Conservation (phyloP, 2,329 filamentous ascomycete genomes). For the Diplocarpon rosae region DNA sequence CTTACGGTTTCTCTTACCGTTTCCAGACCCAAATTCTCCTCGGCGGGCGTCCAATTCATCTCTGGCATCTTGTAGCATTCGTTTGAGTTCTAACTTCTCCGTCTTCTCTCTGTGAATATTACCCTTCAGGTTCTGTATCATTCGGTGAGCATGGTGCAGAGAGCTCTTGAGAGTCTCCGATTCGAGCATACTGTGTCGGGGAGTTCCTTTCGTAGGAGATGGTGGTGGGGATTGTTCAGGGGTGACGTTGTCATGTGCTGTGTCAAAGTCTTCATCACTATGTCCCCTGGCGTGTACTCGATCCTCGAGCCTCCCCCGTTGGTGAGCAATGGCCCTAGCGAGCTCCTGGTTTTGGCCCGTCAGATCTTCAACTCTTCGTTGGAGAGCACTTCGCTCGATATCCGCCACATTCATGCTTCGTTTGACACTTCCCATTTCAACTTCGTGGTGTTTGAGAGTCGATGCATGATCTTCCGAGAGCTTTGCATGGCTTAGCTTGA, state of each 20-base stretch:
- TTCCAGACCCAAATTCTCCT: conserved; percentile 33
- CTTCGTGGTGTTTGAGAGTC: conserved; percentile 72
- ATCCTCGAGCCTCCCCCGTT: conserved; percentile 56
- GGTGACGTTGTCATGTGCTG: conserved; percentile 57
- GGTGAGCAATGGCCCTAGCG: conserved; percentile 68
- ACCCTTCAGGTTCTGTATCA: conserved; percentile 90
- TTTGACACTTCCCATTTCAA: conserved; percentile 75
- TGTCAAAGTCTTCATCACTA: conserved; percentile 53
- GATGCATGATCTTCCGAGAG: conserved; percentile 70
- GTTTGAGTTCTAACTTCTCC: conserved; percentile 90
- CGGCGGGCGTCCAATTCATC: conserved; percentile 74
- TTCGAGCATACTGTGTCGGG: conserved; percentile 84
- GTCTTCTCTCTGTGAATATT: conserved; percentile 97
- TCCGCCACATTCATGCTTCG: conserved; percentile 71
- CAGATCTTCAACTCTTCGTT: conserved; percentile 80
- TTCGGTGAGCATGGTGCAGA: conserved; percentile 85
- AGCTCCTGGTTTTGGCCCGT: conserved; percentile 84
- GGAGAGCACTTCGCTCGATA: conserved; percentile 64
- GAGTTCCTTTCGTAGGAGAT: conserved; percentile 84
- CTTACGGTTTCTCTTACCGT: conserved; percentile 52
- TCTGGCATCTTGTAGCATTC: conserved; percentile 87
- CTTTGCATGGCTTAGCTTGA: conserved; percentile 69
- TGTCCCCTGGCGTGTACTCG: conserved; percentile 46
- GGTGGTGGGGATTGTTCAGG: conserved; percentile 84
- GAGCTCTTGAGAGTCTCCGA: conserved; percentile 92